Base-by-base conservation (phyloP, 495 filamentous ascomycete genomes). In the Astrothelium macrocarpum region DNA sequence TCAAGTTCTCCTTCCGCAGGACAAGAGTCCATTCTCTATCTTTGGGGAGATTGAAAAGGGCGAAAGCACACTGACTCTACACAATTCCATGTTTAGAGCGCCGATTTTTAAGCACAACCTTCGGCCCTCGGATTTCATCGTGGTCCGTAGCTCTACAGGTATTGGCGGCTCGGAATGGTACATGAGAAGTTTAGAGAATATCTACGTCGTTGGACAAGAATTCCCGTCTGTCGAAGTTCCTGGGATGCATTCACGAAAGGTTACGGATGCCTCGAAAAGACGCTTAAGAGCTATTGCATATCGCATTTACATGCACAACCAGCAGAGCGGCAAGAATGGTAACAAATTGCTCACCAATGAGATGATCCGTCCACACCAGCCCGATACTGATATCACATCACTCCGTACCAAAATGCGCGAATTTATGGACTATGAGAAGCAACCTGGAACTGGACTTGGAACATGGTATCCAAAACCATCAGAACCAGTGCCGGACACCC, bases 331-430 rank as follows among this genome's bases (percentile, higher is more conserved):
- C 7, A 61, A 53, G 1, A 28, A 59, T 28, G 59, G 67, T 20
- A 65, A 65, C 3, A 69, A 62, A 59, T 39, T 34, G 2, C 64
- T 77, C 16, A 76, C 68, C 53, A 77, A 78, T 59, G 70, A 71
- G 34, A 72, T 70, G 64, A 88, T 99, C 46, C 93, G 90, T 2
- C 82, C 83, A 43, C 94, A 99, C 69, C 89, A 97, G 42, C 87
- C 88, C 7, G 91, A 91, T 53, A 91, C 86, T 28, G 94, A 99
- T 70, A 91, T 95, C 62, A 67, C 75, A 69, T 91, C 96, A 68
- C 96, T 96, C 66, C 84, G 94, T 2, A 89, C 93, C 69, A 97
- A 97, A 71, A 85, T 99, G 77, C 94, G 96, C 69, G 94, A 99
- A 70, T 97, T 97, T 73, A 86, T 99, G 61, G 76, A 81, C 12